Percentiles rank a stretch among this genome's conserved stretches.
Conservation (phyloP, 139 green algal genomes). For the Yamagishiella unicocca region DNA sequence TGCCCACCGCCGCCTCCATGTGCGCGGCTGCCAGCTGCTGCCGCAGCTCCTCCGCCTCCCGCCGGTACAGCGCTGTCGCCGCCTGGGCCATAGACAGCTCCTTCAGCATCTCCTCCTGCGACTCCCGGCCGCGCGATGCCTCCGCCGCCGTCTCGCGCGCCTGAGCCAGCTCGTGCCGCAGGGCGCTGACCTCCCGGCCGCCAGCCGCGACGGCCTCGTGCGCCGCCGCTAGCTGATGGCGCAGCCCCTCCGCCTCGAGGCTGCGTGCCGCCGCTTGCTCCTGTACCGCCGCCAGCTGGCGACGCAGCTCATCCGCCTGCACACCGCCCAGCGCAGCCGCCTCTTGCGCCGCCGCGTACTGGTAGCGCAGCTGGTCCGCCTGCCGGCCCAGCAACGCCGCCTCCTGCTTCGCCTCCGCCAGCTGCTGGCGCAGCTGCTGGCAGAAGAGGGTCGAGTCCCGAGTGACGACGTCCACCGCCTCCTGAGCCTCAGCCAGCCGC, state of each 20-base stretch:
- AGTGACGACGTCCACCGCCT: background rate
- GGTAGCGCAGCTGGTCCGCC: background rate
- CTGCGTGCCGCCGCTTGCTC: background rate
- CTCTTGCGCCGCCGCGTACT: background rate
- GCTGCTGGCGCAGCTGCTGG: constrained; percentile 1
- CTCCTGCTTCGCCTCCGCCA: constrained; percentile 1
- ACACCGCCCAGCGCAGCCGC: too few relatives aligned
- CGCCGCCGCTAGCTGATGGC: background rate
- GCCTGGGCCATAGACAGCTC: background rate
- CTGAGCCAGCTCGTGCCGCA: background rate
- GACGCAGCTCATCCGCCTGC: background rate
- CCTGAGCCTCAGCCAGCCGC: background rate
- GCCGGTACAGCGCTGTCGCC: background rate
- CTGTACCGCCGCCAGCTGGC: background rate
- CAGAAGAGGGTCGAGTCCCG: constrained; percentile 8
- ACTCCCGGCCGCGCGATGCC: background rate
- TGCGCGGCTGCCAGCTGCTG: background rate
- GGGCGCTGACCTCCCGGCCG: background rate
- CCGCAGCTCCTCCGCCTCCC: constrained; percentile 11
- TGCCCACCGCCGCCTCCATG: background rate
- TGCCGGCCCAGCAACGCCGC: background rate
- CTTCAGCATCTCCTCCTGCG: background rate
- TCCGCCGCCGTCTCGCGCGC: background rate
- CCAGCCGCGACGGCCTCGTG: too few relatives aligned
- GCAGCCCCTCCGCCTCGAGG: too few relatives aligned